Conservation (phyloP, 495 filamentous ascomycete species). For the Hypoxylon crocopeplum region DNA sequence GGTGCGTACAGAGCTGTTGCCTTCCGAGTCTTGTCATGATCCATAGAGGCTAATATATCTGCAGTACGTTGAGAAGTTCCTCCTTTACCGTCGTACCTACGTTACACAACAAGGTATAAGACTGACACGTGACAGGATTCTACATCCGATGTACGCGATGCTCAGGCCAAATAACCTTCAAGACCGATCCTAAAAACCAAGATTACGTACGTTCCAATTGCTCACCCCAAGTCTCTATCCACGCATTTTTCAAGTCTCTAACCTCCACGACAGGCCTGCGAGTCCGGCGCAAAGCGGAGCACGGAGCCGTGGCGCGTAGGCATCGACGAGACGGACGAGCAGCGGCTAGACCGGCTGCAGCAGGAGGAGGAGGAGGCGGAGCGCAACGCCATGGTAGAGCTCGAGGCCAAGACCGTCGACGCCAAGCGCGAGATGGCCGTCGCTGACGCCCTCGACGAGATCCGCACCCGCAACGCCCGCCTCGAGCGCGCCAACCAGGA, state of each 20-base stretch:
- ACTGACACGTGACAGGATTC: slow-evolving; percentile 20
- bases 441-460: slow-evolving; percentile 95
- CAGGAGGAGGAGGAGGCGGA: slow-evolving; percentile 73
- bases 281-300: slow-evolving; percentile 85
- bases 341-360: slow-evolving; percentile 84
- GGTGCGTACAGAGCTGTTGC: slow-evolving; percentile 10
- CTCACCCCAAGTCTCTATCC: neutral
- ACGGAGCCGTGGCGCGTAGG: slow-evolving; percentile 86
- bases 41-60: slow-evolving; percentile 1
- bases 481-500: slow-evolving; percentile 75
- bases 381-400: slow-evolving; percentile 86
- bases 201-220: slow-evolving; percentile 67
- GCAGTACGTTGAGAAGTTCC: slow-evolving; percentile 7
- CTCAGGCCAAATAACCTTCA: slow-evolving; percentile 88
- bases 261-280: slow-evolving; percentile 54
- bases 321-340: slow-evolving; percentile 81
- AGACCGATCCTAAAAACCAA: slow-evolving; percentile 93
- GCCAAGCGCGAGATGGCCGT: slow-evolving; percentile 97
- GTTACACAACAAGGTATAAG: too few relatives aligned
- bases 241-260: neutral
- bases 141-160: slow-evolving; percentile 90
- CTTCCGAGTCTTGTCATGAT: neutral
- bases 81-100: too few relatives aligned
- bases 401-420: slow-evolving; percentile 88
- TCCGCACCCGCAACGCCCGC: slow-evolving; percentile 86